These are phyloP conservation scores for Termitomyces sp. DNA, from an alignment of 768 basidiomycete genomes.

Conservation along the genomic window DNA sequence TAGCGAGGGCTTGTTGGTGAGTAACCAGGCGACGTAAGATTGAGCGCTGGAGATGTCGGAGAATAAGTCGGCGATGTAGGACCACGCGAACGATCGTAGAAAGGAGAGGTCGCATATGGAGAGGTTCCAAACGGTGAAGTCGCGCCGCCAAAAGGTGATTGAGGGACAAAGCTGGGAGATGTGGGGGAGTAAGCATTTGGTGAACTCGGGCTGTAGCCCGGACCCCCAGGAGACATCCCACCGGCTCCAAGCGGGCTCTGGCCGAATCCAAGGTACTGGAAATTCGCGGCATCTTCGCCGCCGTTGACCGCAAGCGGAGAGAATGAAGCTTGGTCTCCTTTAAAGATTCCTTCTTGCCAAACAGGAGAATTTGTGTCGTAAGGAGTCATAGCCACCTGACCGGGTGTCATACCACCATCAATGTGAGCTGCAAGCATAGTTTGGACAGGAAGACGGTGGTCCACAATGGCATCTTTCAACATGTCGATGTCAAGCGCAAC, in stretches of 20 bases:
- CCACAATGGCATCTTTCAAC: slow-evolving; percentile 97
- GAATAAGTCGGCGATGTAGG: slow-evolving; percentile 82
- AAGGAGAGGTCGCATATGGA: slow-evolving; percentile 81
- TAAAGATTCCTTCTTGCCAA: slow-evolving; percentile 72
- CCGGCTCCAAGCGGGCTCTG: slow-evolving; percentile 82
- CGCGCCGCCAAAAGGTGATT: slow-evolving; percentile 77
- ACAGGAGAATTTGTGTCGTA: slow-evolving; percentile 90
- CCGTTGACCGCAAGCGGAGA: slow-evolving; percentile 89
- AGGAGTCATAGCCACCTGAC: slow-evolving; percentile 92
- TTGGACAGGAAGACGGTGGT: slow-evolving; percentile 87
- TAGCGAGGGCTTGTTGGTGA: slow-evolving; percentile 85
- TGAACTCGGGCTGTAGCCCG: slow-evolving; percentile 88
- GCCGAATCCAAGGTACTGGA: slow-evolving; percentile 70
- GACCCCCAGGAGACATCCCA: slow-evolving; percentile 83
- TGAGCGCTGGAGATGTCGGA: slow-evolving; percentile 80
- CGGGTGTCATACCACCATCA: slow-evolving; percentile 88
- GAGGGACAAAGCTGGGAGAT: slow-evolving; percentile 79
- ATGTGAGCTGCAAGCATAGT: slow-evolving; percentile 71
- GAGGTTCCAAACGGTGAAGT: slow-evolving; percentile 80
- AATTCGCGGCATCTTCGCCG: slow-evolving; percentile 76
- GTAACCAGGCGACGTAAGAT: slow-evolving; percentile 77
- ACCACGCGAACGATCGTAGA: slow-evolving; percentile 57
- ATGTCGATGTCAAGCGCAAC: slow-evolving; percentile 95
- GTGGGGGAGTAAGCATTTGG: slow-evolving; percentile 87
- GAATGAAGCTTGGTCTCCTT: slow-evolving; percentile 85